These are phyloP conservation scores for Malassezia cuniculi DNA, from an alignment of 1,284 basidiomycete species.

Conservation along the genomic window DNA sequence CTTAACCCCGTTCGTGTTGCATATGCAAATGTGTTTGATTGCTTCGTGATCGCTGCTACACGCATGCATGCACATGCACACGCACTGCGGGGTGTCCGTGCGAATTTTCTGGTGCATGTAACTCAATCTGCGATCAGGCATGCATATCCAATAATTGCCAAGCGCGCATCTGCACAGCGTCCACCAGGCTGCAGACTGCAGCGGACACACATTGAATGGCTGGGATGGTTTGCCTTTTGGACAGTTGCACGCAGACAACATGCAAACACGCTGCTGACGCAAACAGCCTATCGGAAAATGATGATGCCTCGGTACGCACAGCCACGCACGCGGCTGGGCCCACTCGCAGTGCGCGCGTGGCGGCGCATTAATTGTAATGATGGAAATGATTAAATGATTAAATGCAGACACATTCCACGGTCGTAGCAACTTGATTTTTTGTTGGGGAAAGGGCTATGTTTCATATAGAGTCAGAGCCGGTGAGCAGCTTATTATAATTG, in stretches of 20 bases:
- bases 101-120: slow-evolving; percentile 11
- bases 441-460: too few relatives aligned
- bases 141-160: slow-evolving; percentile 14
- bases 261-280: not conserved
- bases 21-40: slow-evolving; percentile 71
- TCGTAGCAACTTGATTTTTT: too few relatives aligned
- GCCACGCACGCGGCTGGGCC: not conserved
- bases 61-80: slow-evolving; percentile 60
- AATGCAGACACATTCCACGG: too few relatives aligned
- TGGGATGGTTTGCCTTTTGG: slow-evolving; percentile 20
- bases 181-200: slow-evolving; percentile 14
- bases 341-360: not conserved
- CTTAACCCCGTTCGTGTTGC: slow-evolving; percentile 59
- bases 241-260: slow-evolving; percentile 4
- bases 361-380: too few relatives aligned
- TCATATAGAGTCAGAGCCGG: too few relatives aligned
- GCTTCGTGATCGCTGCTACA: slow-evolving; percentile 69
- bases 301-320: not conserved
- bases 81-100: not conserved
- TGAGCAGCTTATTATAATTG: too few relatives aligned
- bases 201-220: slow-evolving; percentile 19
- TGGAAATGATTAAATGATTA: too few relatives aligned
- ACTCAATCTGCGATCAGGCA: slow-evolving; percentile 16
- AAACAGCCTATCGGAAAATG: not conserved
- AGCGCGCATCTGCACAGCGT: slow-evolving; percentile 5